phyloP scores from a whole-genome alignment of 148 eudicot genomes.

The Beta vulgaris region DNA sequence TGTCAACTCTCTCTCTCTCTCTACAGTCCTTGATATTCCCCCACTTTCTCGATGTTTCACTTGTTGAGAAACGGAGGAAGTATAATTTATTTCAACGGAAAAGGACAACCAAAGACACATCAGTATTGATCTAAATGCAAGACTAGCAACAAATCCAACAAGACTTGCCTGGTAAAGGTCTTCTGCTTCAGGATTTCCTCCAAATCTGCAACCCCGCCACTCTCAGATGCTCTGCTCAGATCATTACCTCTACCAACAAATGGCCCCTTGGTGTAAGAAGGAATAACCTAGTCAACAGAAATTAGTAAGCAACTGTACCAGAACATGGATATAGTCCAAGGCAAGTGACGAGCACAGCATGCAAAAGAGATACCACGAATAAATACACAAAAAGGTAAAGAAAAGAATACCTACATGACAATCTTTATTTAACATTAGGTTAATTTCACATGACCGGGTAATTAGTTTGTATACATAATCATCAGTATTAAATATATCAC shows the following conservation, averaged over 20 bases:
- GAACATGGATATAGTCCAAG: background rate
- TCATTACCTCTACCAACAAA: constrained; percentile 15
- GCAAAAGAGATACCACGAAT: background rate
- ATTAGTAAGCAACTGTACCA: constrained; percentile 13
- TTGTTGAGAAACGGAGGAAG: no score
- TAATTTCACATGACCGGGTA: background rate
- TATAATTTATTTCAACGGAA: no score
- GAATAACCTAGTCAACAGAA: constrained; percentile 32
- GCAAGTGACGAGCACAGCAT: background rate
- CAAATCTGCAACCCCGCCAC: constrained; percentile 60
- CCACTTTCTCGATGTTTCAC: no score
- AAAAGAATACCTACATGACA: background rate
- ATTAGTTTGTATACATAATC: background rate
- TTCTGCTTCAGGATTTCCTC: constrained; percentile 78
- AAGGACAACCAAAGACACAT: no score
- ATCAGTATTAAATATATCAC: background rate
- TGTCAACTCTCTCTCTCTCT: no score
- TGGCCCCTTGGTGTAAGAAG: constrained; percentile 33
- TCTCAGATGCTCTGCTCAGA: constrained; percentile 15
- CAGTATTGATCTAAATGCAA: no score
- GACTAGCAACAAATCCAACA: background rate
- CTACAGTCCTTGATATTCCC: no score
- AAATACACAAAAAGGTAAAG: background rate
- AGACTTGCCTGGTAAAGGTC: constrained; percentile 72
- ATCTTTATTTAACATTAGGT: background rate